Conservation (phyloP, 371 early-diverging fungal genomes). For the Saksenaea oblongispora region DNA sequence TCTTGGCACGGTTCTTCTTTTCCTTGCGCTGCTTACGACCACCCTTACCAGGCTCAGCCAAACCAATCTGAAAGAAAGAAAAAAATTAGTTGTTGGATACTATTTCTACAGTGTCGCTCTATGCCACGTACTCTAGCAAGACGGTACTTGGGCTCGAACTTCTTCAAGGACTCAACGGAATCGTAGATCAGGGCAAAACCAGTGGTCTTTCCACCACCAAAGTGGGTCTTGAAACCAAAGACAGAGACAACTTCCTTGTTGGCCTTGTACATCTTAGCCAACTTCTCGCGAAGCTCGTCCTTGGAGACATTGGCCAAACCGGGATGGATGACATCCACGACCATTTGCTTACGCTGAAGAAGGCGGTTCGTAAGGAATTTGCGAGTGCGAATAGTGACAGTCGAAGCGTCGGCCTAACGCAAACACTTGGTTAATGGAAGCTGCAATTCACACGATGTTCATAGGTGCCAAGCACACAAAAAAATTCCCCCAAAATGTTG, state of each 20-base stretch:
- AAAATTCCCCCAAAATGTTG: background rate
- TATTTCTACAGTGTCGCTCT: background rate
- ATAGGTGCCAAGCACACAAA: background rate
- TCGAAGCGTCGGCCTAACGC: slow-evolving; percentile 49
- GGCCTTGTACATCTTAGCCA: slow-evolving; percentile 96
- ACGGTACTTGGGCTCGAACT: slow-evolving; percentile 98
- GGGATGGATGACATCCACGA: slow-evolving; percentile 96
- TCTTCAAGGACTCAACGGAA: slow-evolving; percentile 92
- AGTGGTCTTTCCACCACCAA: slow-evolving; percentile 98
- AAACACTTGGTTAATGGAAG: background rate
- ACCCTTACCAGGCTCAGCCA: slow-evolving; percentile 75
- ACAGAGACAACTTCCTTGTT: slow-evolving; percentile 89
- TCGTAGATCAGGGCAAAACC: slow-evolving; percentile 99
- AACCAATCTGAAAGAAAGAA: slow-evolving; percentile 61
- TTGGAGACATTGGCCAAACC: slow-evolving; percentile 91
- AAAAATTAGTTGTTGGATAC: background rate
- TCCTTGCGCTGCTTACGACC: slow-evolving; percentile 99
- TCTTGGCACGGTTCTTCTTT: slow-evolving; percentile 99
- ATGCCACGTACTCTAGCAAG: slow-evolving; percentile 71
- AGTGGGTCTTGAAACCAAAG: slow-evolving; percentile 95
- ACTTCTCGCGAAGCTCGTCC: slow-evolving; percentile 92
- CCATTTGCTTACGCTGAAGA: slow-evolving; percentile 98
- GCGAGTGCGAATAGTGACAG: slow-evolving; percentile 94
- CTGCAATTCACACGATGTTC: background rate
- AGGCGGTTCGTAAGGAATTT: slow-evolving; percentile 99